These are phyloP conservation scores for Bimuria novae-zelandiae DNA, from an alignment of 2,329 filamentous ascomycete genomes.

Conservation along the genomic window DNA sequence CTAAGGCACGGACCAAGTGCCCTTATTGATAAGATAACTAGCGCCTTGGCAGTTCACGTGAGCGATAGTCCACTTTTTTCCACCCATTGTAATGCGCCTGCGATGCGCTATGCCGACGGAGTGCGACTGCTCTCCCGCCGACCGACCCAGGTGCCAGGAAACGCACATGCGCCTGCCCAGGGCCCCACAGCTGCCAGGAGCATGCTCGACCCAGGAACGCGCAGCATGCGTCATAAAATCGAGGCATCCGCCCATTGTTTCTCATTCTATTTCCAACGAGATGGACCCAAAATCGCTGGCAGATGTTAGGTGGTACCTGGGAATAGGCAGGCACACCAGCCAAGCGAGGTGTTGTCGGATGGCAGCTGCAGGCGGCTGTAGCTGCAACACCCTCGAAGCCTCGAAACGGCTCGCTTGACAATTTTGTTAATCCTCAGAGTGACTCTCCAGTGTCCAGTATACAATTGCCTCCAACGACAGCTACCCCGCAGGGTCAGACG, in stretches of 20 bases:
- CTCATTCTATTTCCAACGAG: background rate
- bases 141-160: background rate
- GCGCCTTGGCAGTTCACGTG: too few species aligned
- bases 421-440: background rate
- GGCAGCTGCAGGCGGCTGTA: background rate
- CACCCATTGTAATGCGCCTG: too few species aligned
- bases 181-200: conserved; percentile 3
- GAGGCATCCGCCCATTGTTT: too few species aligned
- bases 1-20: too few species aligned
- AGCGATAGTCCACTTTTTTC: too few species aligned
- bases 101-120: too few species aligned
- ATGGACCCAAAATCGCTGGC: background rate
- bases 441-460: background rate
- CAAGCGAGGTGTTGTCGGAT: conserved; percentile 4
- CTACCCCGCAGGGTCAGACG: conserved; percentile 24
- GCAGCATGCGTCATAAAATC: background rate
- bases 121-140: too few species aligned
- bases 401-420: background rate
- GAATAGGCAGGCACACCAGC: background rate
- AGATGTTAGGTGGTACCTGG: background rate
- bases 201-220: background rate
- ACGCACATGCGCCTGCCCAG: conserved; percentile 7
- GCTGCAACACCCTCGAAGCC: background rate
- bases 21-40: too few species aligned
- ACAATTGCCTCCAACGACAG: background rate